Percentiles rank a stretch among this genome's conserved stretches.
phyloP scores from a whole-genome alignment of 768 basidiomycete species.

The Kwoniella shandongensis region DNA sequence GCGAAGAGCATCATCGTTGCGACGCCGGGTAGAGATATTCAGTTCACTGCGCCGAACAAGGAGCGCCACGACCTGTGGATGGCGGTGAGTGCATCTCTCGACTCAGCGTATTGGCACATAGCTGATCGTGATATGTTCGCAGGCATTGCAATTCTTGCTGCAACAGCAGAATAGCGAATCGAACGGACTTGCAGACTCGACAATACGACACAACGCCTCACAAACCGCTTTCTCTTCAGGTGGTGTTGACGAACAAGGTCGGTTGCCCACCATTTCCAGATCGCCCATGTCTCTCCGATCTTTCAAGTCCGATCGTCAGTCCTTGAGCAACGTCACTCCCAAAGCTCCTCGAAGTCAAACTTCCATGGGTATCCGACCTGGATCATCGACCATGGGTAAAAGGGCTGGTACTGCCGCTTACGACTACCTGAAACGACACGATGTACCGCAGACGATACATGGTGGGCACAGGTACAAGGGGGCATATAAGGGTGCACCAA shows the following conservation, averaged over 20 bases:
- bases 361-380: constrained; percentile 34
- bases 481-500: constrained; percentile 32
- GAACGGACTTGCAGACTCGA: constrained; percentile 17
- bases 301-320: constrained; percentile 27
- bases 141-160: constrained; percentile 90
- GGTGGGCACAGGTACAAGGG: constrained; percentile 47
- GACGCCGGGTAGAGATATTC: constrained; percentile 93
- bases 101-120: not conserved
- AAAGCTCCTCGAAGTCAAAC: constrained; percentile 23
- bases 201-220: constrained; percentile 21
- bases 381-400: constrained; percentile 62
- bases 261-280: constrained; percentile 18
- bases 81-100: constrained; percentile 61
- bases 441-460: constrained; percentile 38
- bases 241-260: constrained; percentile 40
- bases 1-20: constrained; percentile 90
- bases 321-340: constrained; percentile 36
- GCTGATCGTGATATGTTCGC: constrained; percentile 23
- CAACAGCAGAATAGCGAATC: constrained; percentile 61
- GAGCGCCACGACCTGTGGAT: constrained; percentile 98
- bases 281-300: constrained; percentile 40
- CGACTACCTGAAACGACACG: constrained; percentile 74
- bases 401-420: constrained; percentile 86
- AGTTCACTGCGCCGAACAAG: constrained; percentile 92
- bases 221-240: constrained; percentile 14